Evolutionary conservation across 2,329 filamentous ascomycete genomes (phyloP).

Genomic region (Blumeria hordei): DNA sequence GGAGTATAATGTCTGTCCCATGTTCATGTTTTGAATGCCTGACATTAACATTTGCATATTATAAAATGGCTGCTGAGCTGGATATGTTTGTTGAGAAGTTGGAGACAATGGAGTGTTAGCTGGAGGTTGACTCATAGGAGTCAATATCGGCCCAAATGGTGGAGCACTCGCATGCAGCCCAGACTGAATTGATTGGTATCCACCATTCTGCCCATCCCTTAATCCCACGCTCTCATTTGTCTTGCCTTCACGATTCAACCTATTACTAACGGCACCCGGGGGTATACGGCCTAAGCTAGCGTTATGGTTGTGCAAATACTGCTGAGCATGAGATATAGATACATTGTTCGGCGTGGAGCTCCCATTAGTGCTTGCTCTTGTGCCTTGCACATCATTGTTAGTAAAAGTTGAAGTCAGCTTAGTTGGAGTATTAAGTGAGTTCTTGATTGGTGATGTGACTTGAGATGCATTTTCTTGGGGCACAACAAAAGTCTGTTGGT

Average conservation of each 20-base stretch:
- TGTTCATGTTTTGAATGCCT: slow-evolving; percentile 41
- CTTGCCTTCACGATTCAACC: slow-evolving; percentile 47
- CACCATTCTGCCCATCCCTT: slow-evolving; percentile 21
- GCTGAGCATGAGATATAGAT: slow-evolving; percentile 33
- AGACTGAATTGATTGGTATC: slow-evolving; percentile 39
- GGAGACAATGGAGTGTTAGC: slow-evolving; percentile 11
- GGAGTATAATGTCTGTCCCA: slow-evolving; percentile 29
- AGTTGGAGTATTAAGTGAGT: slow-evolving; percentile 36
- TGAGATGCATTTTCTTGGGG: slow-evolving; percentile 9
- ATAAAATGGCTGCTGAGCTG: slow-evolving; percentile 12
- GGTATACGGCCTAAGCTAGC: slow-evolving; percentile 62
- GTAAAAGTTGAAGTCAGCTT: slow-evolving; percentile 79
- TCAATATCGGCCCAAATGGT: slow-evolving; percentile 46
- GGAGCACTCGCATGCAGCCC: slow-evolving; percentile 58
- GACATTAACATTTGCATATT: slow-evolving; percentile 37
- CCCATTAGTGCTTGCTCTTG: slow-evolving; percentile 30
- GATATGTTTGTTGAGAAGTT: slow-evolving; percentile 7
- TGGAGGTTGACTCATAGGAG: slow-evolving; percentile 15
- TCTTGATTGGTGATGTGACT: slow-evolving; percentile 20
- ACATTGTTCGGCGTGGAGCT: slow-evolving; percentile 9
- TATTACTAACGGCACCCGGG: slow-evolving; percentile 35
- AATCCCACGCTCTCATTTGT: slow-evolving; percentile 9
- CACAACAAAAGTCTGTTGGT: slow-evolving; percentile 15
- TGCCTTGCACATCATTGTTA: slow-evolving; percentile 64
- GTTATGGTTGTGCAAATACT: slow-evolving; percentile 46